Percentiles rank a stretch among this genome's conserved stretches.
Evolutionary conservation across 805 yeast genomes (phyloP).

Genomic region (Candida piceae): DNA sequence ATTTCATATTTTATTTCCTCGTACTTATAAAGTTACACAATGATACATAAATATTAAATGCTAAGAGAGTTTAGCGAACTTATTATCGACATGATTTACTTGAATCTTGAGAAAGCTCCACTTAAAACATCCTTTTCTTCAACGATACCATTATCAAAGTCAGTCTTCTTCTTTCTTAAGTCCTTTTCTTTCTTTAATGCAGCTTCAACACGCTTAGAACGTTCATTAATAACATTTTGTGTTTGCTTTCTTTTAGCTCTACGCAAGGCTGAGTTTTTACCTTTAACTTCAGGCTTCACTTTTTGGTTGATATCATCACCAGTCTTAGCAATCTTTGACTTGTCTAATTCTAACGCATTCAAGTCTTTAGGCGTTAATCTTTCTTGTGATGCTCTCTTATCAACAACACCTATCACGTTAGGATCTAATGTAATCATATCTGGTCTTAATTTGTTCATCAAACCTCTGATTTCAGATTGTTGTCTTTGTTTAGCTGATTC

Average conservation of each 20-base stretch:
- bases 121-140: slow-evolving; percentile 49
- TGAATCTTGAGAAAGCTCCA: slow-evolving; percentile 47
- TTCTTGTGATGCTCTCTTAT: slow-evolving; percentile 55
- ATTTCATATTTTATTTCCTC: too few relatives aligned
- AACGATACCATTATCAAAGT: slow-evolving; percentile 40
- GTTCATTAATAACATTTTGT: slow-evolving; percentile 79
- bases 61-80: too few relatives aligned
- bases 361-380: slow-evolving; percentile 62
- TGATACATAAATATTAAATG: too few relatives aligned
- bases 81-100: slow-evolving; percentile 18
- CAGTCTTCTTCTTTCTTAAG: slow-evolving; percentile 48
- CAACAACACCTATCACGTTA: slow-evolving; percentile 76
- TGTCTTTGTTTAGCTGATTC: slow-evolving; percentile 91
- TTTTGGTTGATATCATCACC: slow-evolving; percentile 47
- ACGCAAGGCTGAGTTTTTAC: slow-evolving; percentile 80
- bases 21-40: too few relatives aligned
- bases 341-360: slow-evolving; percentile 34
- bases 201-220: slow-evolving; percentile 70
- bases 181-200: slow-evolving; percentile 72
- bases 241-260: slow-evolving; percentile 77
- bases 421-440: slow-evolving; percentile 94
- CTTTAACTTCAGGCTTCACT: slow-evolving; percentile 64
- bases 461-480: slow-evolving; percentile 79
- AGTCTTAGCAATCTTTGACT: slow-evolving; percentile 31
- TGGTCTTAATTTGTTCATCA: slow-evolving; percentile 84